Evolutionary conservation across 2,329 filamentous ascomycete genomes (phyloP).

Genomic region (Fusarium torulosum): DNA sequence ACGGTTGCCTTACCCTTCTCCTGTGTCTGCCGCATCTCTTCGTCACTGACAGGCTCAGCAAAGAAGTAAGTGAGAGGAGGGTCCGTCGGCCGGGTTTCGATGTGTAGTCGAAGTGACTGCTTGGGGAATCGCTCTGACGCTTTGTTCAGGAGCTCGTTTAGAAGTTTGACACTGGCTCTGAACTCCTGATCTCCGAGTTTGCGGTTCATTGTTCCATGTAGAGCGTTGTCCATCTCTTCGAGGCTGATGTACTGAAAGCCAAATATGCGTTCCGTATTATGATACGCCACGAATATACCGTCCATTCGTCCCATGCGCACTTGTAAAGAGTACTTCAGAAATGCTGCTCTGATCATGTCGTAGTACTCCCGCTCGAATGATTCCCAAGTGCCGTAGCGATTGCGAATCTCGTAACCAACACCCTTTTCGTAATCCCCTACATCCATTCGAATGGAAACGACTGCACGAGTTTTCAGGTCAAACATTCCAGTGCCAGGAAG

Average conservation of each 20-base stretch:
- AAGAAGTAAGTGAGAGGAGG: conserved; percentile 87
- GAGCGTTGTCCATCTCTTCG: conserved; percentile 85
- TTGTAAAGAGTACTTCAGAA: conserved; percentile 96
- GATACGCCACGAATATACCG: conserved; percentile 95
- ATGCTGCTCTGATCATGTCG: conserved; percentile 94
- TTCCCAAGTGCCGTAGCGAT: conserved; percentile 81
- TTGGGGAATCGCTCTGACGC: conserved; percentile 82
- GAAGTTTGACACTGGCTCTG: conserved; percentile 79
- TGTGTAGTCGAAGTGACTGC: conserved; percentile 80
- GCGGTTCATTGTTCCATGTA: conserved; percentile 82
- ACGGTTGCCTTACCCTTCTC: conserved; percentile 72
- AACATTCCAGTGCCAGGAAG: conserved; percentile 94
- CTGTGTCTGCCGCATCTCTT: conserved; percentile 81
- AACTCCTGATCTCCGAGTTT: conserved; percentile 86
- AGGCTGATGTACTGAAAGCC: conserved; percentile 95
- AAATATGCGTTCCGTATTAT: conserved; percentile 95
- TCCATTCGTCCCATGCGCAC: conserved; percentile 99
- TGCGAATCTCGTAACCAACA: conserved; percentile 86
- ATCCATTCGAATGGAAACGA: conserved; percentile 93
- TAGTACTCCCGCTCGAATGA: conserved; percentile 97
- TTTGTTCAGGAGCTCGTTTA: conserved; percentile 83
- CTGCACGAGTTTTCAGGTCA: conserved; percentile 94
- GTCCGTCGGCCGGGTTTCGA: conserved; percentile 76
- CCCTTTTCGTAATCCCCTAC: conserved; percentile 77
- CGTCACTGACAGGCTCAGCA: conserved; percentile 82